Base-by-base conservation (phyloP, 192 early-diverging fungal genomes). In the Thoreauomyces humboldtii region DNA sequence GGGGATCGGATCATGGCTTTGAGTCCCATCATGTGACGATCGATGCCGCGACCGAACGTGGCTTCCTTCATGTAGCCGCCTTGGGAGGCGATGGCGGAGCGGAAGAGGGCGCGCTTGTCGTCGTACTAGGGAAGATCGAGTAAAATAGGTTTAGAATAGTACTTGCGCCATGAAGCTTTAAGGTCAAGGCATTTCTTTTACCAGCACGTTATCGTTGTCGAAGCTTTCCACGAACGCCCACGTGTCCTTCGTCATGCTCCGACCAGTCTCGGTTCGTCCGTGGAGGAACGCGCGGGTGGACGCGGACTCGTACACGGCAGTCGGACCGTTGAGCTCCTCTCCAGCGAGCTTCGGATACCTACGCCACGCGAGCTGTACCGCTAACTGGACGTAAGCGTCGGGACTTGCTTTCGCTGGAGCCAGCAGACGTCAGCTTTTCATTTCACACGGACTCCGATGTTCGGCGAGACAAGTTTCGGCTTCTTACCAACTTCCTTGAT, bases 211-310 rank as follows among this genome's bases (percentile, higher is more conserved):
- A 63, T 85, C 84, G 73, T 93, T 86, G 48, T 89, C 88, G 63
- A 93, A 89, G 2, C 80, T 78, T 21, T 82, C 74, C 25, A 83
- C 85, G 72, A 95, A 98, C 0, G 77, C 89, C 70, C 88, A 77
- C 43, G 84, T 84, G 14, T 96, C 94, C 5, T 69, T 64, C 12
- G 90, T 88, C 66, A 88, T 87, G 42, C 89, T 87, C 11, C 95
- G 84, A 22, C 89, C 89, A 32, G 94, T 98, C 71, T 98, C 95
- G 22, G 95, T 98, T 42, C 95, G 84, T 4, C 95, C 95, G 44
- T 90, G 88, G 48, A 82, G 72, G 69, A 83, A 81, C 61, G 69
- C 34, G 7, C 82, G 67, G 11, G 73, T 78, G 5, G 78, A 77
- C 12, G 78, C 81, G 28, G 77, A 74, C 48, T 83, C 81, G 63